Evolutionary conservation across 345 rosid species (phyloP), one percentile per base, ranked within the genome.

Genomic region (Gynandropsis gynandra): DNA sequence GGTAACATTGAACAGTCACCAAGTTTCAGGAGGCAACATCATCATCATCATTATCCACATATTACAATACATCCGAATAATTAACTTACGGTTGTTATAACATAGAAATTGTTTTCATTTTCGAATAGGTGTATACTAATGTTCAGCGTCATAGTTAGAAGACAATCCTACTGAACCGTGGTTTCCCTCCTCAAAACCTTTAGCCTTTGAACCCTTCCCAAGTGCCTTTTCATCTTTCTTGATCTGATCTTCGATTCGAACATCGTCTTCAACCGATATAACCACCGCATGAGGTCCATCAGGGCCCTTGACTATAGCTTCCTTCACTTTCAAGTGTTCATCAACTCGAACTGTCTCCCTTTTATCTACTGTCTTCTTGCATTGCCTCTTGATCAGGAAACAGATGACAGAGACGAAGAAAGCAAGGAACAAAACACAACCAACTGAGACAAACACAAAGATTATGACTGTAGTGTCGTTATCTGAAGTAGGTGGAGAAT

Each of bases 251-350:
- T 71, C 69, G 10, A 79, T 62, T 24, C 63, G 78, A 34, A 77
- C 62, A 62, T 85, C 85, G 18, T 85, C 95, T 27, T 72, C 85
- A 35, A 81, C 65, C 20, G 76, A 80, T 27, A 81, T 46, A 3
- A 67, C 27, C 52, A 77, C 76, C 21, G 75, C 50, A 14, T 63
- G 21, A 0, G 36, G 47, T 38, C 95, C 95, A 47, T 70, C 47
- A 24, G 81, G 84, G 4, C 85, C 84, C 11, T 49, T 58, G 1
- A 74, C 84, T 24, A 72, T 65, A 24, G 68, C 66, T 49, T 85
- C 83, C 54, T 74, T 85, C 56, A 80, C 59, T 66, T 72, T 81
- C 61, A 65, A 35, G 42, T 77, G 87, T 19, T 85, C 87, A 63
- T 81, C 74, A 0, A 77, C 54, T 29, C 55, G 78, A 16, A 77